These are phyloP conservation scores for Ambrosiella cleistominuta DNA, from an alignment of 2,329 filamentous ascomycete species.

Conservation along the genomic window DNA sequence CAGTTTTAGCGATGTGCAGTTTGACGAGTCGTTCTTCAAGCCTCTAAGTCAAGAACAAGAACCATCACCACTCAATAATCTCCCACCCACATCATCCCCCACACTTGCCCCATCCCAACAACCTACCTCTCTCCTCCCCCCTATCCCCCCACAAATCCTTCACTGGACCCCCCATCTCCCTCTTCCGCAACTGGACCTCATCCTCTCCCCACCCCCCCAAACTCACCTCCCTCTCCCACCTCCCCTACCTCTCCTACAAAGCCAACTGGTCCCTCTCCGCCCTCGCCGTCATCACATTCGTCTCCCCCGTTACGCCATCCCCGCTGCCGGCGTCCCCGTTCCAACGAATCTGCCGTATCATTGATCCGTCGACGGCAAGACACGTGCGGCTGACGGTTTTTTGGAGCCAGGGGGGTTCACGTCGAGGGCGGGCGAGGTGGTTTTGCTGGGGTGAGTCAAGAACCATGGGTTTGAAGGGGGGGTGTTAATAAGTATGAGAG, in stretches of 20 bases:
- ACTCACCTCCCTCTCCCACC: constrained; percentile 31
- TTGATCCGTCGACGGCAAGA: constrained; percentile 34
- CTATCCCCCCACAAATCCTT: constrained; percentile 6
- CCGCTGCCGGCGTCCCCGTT: constrained; percentile 28
- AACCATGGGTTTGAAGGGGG: constrained; percentile 37
- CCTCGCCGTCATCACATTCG: constrained; percentile 30
- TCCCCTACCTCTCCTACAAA: constrained; percentile 35
- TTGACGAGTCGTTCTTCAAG: constrained; percentile 9
- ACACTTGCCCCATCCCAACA: constrained; percentile 13
- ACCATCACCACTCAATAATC: constrained; percentile 19
- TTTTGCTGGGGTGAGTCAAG: constrained; percentile 37
- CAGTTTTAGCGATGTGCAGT: constrained; percentile 10
- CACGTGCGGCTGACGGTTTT: constrained; percentile 37
- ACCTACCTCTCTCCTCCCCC: constrained; percentile 21
- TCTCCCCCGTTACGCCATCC: constrained; percentile 31
- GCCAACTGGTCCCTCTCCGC: constrained; percentile 42
- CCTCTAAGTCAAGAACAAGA: background rate
- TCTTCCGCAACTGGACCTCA: constrained; percentile 26
- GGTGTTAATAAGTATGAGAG: constrained; percentile 28
- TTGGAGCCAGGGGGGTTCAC: constrained; percentile 32
- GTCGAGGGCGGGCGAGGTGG: constrained; percentile 30
- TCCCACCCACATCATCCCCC: constrained; percentile 9
- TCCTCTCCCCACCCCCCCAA: constrained; percentile 28
- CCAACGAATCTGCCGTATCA: constrained; percentile 35
- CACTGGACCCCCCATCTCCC: constrained; percentile 16